Percentiles rank a stretch among this genome's conserved stretches.
phyloP scores from a whole-genome alignment of 2,329 filamentous ascomycete species.

The Xylaria sp. region DNA sequence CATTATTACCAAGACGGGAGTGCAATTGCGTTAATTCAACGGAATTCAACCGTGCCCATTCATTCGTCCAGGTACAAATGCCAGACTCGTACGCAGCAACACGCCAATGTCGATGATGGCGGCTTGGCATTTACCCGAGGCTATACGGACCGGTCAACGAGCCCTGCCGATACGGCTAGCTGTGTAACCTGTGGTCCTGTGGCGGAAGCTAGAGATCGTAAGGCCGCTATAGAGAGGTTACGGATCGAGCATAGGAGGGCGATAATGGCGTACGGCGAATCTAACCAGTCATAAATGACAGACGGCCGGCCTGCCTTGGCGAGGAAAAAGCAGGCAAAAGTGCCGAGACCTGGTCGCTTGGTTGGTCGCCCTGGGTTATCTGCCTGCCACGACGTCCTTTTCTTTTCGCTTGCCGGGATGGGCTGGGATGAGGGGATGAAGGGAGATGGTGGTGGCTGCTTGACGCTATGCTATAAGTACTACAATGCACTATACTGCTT shows the following conservation, averaged over 20 bases:
- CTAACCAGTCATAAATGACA: conserved; percentile 27
- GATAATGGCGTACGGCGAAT: not conserved
- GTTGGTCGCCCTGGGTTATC: conserved; percentile 10
- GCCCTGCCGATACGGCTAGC: conserved; percentile 17
- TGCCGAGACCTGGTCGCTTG: not conserved
- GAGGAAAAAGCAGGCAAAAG: conserved; percentile 12
- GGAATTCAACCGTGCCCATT: conserved; percentile 3
- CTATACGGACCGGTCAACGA: conserved; percentile 16
- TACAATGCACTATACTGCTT: not conserved
- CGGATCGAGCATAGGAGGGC: not conserved
- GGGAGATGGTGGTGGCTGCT: not conserved
- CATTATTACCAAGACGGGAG: conserved; percentile 4
- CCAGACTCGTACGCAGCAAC: not conserved
- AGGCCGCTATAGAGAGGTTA: conserved; percentile 5
- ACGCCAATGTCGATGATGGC: conserved; percentile 9
- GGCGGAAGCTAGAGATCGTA: conserved; percentile 16
- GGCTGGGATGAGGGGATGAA: too few relatives aligned
- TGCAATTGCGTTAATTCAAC: conserved; percentile 16
- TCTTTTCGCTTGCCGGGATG: conserved; percentile 8
- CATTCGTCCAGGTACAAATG: not conserved
- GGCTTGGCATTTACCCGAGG: conserved; percentile 1
- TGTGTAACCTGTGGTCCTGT: conserved; percentile 13
- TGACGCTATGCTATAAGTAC: not conserved
- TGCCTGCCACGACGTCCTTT: not conserved
- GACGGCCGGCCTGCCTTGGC: conserved; percentile 14